A percentile compares a stretch with the other conserved stretches of the same genome.
Evolutionary conservation across 306 rosid genomes (phyloP).

Genomic region (Dryas drummondii): DNA sequence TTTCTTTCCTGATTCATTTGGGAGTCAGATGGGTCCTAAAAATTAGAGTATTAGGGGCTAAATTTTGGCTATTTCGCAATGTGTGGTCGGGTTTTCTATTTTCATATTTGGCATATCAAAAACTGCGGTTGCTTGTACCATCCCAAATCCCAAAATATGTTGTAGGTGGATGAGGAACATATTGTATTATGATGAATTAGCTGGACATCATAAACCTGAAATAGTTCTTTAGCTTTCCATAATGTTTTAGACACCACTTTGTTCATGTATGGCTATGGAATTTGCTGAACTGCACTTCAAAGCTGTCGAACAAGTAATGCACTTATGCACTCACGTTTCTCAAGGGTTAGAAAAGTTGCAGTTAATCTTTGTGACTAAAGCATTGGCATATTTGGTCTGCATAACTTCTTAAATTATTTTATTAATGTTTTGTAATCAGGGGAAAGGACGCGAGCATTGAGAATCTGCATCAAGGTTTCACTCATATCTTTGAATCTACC

Average conservation of each 20-base stretch:
- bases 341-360: not conserved
- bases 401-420: not conserved
- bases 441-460: slow-evolving; percentile 77
- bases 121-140: too few species aligned
- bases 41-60: not conserved
- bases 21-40: not conserved
- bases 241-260: not conserved
- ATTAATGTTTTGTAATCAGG: slow-evolving; percentile 36
- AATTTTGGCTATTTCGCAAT: not conserved
- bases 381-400: not conserved
- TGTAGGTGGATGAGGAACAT: not conserved
- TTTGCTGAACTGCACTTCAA: not conserved
- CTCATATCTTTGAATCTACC: slow-evolving; percentile 83
- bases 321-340: not conserved
- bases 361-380: not conserved
- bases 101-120: not conserved
- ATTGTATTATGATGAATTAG: not conserved
- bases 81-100: not conserved
- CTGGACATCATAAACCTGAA: not conserved
- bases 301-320: not conserved
- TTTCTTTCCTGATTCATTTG: not conserved
- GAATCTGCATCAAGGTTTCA: slow-evolving; percentile 79
- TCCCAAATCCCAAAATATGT: not conserved
- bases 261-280: not conserved
- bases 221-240: not conserved